Conservation (phyloP, 2,329 filamentous ascomycete species). For the Colletotrichum sp. region DNA sequence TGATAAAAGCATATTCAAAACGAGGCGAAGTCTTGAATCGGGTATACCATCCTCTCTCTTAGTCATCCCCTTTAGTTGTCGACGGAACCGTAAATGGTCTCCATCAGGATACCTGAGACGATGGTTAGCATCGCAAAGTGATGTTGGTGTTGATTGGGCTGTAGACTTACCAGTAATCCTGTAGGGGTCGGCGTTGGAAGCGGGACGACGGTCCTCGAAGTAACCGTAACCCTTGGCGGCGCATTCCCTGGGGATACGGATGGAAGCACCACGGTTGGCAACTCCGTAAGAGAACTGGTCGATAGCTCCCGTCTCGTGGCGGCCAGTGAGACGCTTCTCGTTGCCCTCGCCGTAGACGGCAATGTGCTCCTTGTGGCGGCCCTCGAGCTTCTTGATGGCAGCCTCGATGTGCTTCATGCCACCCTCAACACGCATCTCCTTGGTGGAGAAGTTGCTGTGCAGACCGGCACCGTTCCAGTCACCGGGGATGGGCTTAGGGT, state of each 20-base stretch:
- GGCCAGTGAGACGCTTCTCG: conserved; percentile 89
- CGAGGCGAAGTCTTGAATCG: conserved; percentile 10
- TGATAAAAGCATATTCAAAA: conserved; percentile 23
- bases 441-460: conserved; percentile 92
- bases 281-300: conserved; percentile 94
- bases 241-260: conserved; percentile 87
- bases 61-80: conserved; percentile 13
- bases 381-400: conserved; percentile 82
- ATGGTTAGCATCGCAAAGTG: not conserved
- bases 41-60: conserved; percentile 16
- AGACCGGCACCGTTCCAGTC: conserved; percentile 92
- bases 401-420: conserved; percentile 96
- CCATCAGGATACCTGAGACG: conserved; percentile 16
- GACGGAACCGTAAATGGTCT: conserved; percentile 22
- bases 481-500: conserved; percentile 93
- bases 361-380: conserved; percentile 83
- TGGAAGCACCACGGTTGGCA: conserved; percentile 92
- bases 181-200: conserved; percentile 60
- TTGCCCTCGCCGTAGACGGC: conserved; percentile 96
- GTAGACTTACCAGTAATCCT: conserved; percentile 20
- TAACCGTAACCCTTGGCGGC: conserved; percentile 92
- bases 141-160: not conserved
- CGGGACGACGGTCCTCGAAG: conserved; percentile 85
- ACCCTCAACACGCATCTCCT: conserved; percentile 83
- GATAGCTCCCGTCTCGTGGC: conserved; percentile 92